Evolutionary conservation across 495 filamentous ascomycete species (phyloP), one percentile per base, ranked within the genome.

Genomic region (Hypoxylon subgilvum): DNA sequence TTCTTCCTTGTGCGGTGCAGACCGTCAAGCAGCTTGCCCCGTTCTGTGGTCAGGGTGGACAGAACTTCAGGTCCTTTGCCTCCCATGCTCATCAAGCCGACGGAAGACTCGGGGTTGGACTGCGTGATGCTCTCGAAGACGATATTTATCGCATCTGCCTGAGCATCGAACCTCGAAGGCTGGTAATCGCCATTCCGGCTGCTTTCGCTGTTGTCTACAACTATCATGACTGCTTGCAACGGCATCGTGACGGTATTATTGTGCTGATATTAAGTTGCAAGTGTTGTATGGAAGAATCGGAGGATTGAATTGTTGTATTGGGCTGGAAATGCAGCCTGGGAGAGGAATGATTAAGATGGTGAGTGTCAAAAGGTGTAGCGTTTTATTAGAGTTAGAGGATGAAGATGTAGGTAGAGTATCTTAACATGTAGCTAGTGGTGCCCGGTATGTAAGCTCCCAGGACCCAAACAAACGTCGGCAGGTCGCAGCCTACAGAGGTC

Each of bases 31-130:
- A 99, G 91, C 75, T 95, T 92, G 67, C 94, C 95, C 65, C 93
- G 89, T 70, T 97, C 93, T 38, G 90, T 89, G 41, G 94, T 97
- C 72, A 97, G 82, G 16, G 95, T 99, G 19, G 94, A 93, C 31
- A 97, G 82, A 51, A 97, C 92, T 76, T 99, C 95, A 34, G 94
- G 94, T 9, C 92, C 91, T 67, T 92, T 93, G 65, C 94, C 94
- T 52, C 90, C 94, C 92, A 97, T 97, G 73, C 90, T 96, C 92
- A 99, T 96, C 42, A 99, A 81, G 55, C 94, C 94, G 48, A 97
- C 95, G 17, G 91, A 93, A 9, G 92, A 96, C 76, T 99, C 94
- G 17, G 94, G 89, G 74, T 99, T 96, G 72, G 84, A 88, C 76
- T 91, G 86, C 60, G 92, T 96, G 75, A 97, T 96, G 66, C 88